A percentile compares a stretch with the other conserved stretches of the same genome.
phyloP scores from a whole-genome alignment of 1,284 basidiomycete species.

The Microbotryum silenes-acaulis region DNA sequence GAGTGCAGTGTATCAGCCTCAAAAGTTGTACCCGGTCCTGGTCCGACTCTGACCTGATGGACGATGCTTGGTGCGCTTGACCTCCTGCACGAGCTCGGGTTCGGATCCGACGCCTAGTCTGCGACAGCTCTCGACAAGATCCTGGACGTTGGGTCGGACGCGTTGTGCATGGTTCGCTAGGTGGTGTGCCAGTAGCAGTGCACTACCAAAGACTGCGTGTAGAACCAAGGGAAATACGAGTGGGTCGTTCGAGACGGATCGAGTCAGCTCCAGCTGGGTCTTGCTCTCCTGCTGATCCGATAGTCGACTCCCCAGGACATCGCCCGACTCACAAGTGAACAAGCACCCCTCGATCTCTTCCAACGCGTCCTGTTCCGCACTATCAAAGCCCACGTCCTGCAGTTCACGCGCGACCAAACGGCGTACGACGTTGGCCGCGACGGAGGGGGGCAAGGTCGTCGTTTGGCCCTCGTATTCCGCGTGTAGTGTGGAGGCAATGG shows the following conservation, averaged over 20 bases:
- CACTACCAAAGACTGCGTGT: conserved; percentile 14
- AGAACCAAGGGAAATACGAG: not conserved
- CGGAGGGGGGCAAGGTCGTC: not conserved
- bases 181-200: conserved; percentile 8
- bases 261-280: no score
- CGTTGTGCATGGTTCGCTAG: conserved; percentile 19
- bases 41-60: no score
- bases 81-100: conserved; percentile 1
- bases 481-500: no score
- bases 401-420: conserved; percentile 2
- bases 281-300: no score
- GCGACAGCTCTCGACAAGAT: conserved; percentile 8
- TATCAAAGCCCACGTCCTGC: conserved; percentile 6
- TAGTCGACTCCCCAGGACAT: not conserved
- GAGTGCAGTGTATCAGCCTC: no score
- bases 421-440: conserved; percentile 10
- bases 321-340: conserved; percentile 4
- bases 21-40: no score
- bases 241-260: not conserved
- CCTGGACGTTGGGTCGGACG: conserved; percentile 11
- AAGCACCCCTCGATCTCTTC: conserved; percentile 22
- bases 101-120: conserved; percentile 11
- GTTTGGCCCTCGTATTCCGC: no score
- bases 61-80: not conserved
- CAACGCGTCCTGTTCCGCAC: conserved; percentile 6